Conservation (phyloP, 2,329 filamentous ascomycete species). For the Thermothelomyces thermophilus region DNA sequence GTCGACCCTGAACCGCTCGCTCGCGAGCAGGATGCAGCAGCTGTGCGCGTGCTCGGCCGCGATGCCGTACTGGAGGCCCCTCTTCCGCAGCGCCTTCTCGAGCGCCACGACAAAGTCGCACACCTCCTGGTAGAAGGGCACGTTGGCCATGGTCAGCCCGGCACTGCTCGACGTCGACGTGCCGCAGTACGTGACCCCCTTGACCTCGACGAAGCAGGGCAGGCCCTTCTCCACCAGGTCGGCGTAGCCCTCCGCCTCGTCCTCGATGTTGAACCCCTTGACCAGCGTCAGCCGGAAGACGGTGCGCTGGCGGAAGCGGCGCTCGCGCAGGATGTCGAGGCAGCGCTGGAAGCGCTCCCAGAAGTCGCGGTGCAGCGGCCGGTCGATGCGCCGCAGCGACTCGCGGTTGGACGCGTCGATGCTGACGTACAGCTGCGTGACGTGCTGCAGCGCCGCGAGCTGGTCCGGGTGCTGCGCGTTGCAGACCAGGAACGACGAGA, state of each 20-base stretch:
- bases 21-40: constrained; percentile 84
- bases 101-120: constrained; percentile 73
- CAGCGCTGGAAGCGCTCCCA: constrained; percentile 94
- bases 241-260: constrained; percentile 85
- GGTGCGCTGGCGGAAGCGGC: constrained; percentile 78
- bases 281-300: constrained; percentile 93
- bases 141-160: constrained; percentile 93
- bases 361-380: constrained; percentile 90
- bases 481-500: constrained; percentile 92
- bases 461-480: constrained; percentile 96
- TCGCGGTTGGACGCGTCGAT: constrained; percentile 93
- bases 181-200: constrained; percentile 95
- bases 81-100: constrained; percentile 57
- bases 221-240: constrained; percentile 78
- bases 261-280: constrained; percentile 96
- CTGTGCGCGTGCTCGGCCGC: constrained; percentile 93
- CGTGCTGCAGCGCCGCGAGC: constrained; percentile 70
- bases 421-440: constrained; percentile 93
- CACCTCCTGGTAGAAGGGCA: constrained; percentile 92
- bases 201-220: constrained; percentile 90
- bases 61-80: constrained; percentile 79
- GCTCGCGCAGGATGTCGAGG: constrained; percentile 78
- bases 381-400: constrained; percentile 78
- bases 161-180: constrained; percentile 78
- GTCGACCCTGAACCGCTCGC: constrained; percentile 67